These are phyloP conservation scores for Arachnomyces sp. DNA, from an alignment of 2,329 filamentous ascomycete genomes.

Conservation along the genomic window DNA sequence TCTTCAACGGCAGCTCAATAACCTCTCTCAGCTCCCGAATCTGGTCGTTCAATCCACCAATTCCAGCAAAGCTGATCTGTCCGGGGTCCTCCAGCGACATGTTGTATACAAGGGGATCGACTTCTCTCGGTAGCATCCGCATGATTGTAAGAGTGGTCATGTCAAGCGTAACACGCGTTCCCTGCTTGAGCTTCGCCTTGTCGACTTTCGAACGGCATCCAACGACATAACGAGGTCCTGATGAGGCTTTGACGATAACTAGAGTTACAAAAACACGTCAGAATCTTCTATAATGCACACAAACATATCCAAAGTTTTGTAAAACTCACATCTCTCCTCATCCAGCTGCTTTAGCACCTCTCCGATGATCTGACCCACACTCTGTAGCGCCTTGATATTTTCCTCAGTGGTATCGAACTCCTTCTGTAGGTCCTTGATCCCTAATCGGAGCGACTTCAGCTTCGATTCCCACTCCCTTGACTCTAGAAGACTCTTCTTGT, in stretches of 20 bases:
- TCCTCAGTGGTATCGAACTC: conserved; percentile 97
- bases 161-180: conserved; percentile 91
- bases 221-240: conserved; percentile 93
- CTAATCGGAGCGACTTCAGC: conserved; percentile 84
- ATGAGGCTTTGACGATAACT: conserved; percentile 99
- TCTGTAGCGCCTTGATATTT: conserved; percentile 98
- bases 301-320: neutral
- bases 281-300: conserved; percentile 1
- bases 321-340: conserved; percentile 83
- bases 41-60: conserved; percentile 95
- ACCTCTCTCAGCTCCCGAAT: conserved; percentile 96
- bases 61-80: conserved; percentile 94
- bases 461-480: conserved; percentile 98
- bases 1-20: conserved; percentile 95
- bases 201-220: conserved; percentile 98
- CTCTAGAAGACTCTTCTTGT: conserved; percentile 77
- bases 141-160: conserved; percentile 99
- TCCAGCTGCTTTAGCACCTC: conserved; percentile 98
- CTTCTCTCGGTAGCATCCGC: conserved; percentile 97
- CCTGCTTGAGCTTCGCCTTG: conserved; percentile 94
- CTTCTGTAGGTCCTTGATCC: conserved; percentile 90
- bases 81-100: conserved; percentile 98
- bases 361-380: conserved; percentile 97
- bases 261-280: conserved; percentile 12
- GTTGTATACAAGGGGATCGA: conserved; percentile 98